These are phyloP conservation scores for Aphanomyces stellatus DNA, from an alignment of 352 stramenopile species.

Conservation along the genomic window DNA sequence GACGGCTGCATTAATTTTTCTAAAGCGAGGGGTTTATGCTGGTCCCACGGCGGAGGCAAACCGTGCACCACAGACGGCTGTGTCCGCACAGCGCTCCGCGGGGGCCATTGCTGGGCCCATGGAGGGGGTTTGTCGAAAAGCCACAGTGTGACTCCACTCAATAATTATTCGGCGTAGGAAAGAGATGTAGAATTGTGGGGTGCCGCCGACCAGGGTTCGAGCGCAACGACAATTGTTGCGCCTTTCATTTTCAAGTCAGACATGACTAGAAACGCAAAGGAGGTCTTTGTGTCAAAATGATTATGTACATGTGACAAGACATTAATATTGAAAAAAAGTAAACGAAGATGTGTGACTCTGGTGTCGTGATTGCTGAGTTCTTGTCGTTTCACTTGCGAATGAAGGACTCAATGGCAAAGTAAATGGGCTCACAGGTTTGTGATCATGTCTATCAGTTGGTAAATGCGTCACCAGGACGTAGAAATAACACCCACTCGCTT, in stretches of 20 bases:
- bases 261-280: too few relatives aligned
- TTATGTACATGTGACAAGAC: too few relatives aligned
- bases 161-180: background rate
- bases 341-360: too few relatives aligned
- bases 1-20: background rate
- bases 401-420: too few relatives aligned
- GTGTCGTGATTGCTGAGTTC: too few relatives aligned
- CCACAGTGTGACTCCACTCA: background rate
- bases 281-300: too few relatives aligned
- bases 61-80: background rate
- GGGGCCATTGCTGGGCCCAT: background rate
- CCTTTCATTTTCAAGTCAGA: conserved; percentile 22
- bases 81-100: background rate
- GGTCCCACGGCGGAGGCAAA: background rate
- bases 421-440: too few relatives aligned
- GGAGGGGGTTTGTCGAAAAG: background rate
- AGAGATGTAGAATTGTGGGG: background rate
- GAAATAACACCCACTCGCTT: too few relatives aligned
- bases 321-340: too few relatives aligned
- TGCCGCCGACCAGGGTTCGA: background rate
- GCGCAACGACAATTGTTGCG: background rate
- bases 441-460: too few relatives aligned
- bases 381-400: too few relatives aligned
- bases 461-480: too few relatives aligned
- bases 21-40: background rate